Base-by-base conservation (phyloP, 306 rosid genomes). In the Sicyos baderoa region DNA sequence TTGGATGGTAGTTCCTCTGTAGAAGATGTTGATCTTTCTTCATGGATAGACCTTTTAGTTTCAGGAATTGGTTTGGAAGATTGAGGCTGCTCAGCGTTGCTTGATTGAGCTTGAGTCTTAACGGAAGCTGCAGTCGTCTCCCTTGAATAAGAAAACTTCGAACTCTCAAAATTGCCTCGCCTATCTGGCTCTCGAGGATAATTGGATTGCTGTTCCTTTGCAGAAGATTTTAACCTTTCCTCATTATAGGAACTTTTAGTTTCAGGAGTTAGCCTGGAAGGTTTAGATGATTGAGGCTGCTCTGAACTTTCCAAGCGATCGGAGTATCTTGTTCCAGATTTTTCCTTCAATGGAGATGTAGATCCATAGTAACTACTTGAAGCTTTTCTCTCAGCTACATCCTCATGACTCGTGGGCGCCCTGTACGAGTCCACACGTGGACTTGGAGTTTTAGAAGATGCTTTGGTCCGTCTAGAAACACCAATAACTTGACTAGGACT, bases 381-480 rank as follows among this genome's bases (percentile, higher is more conserved):
- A 70, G 86, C 71, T 73, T 79, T 78, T 83, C 86, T 74, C 78
- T 81, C 90, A 27, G 63, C 73, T 79, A 68, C 25, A 45, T 72
- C 61, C 73, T 77, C 75, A 71, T 84, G 75, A 69, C 76, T 68
- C 45, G 9, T 68, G 7, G 85, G 63, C 37, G 57, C 54, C 65
- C 23, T 13, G 23, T 17, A 2, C 3, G 68, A 72, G 62, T 61
- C 83, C 35, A 82, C 65, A 69, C 70, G 82, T 62, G 61, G 47
- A 54, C 16, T 64, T 44, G 70, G 59, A 25, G n/a, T 69, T 69
- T 80, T 11, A 75, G 95, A 45, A 76, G 85, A 56, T 11, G 77
- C 71, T 25, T 77, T 79, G 37, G 90, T 86, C 77, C 99, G 88
- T 74, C 83, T 77, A 59, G 99, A 86, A 51, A 81, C 17, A 75